A percentile compares a stretch with the other conserved stretches of the same genome.
Evolutionary conservation across 176 grass and related monocot species (phyloP).

Genomic region (Themeda triandra): DNA sequence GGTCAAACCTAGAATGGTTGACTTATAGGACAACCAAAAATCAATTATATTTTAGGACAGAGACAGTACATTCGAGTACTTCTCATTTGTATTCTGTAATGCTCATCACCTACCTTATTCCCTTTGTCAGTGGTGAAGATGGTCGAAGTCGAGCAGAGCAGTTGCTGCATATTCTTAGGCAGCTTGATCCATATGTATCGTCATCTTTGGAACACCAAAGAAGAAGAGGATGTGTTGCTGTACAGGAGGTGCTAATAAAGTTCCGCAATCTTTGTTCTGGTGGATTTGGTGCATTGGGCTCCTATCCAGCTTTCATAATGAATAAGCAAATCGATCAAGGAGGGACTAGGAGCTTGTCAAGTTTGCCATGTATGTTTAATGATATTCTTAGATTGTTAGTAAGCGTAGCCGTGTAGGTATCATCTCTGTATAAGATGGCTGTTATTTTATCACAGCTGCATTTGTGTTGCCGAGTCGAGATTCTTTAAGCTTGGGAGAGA

Average conservation of each 20-base stretch:
- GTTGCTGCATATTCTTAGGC: conserved; percentile 92
- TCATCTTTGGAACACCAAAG: conserved; percentile 87
- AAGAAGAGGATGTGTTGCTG: conserved; percentile 89
- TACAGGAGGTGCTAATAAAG: conserved; percentile 77
- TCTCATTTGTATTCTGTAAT: background rate
- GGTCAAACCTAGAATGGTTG: background rate
- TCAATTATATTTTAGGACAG: background rate
- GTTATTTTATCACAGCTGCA: conserved; percentile 62
- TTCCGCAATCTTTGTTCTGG: conserved; percentile 89
- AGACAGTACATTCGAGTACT: background rate
- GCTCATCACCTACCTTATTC: conserved; percentile 1
- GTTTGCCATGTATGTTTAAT: conserved; percentile 76
- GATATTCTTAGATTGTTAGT: background rate
- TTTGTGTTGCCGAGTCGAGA: conserved; percentile 94
- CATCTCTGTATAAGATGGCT: conserved; percentile 16
- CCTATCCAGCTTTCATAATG: conserved; percentile 48
- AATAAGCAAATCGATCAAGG: conserved; percentile 63
- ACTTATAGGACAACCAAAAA: background rate
- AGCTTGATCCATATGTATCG: conserved; percentile 83
- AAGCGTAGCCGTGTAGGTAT: background rate
- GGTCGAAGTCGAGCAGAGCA: conserved; percentile 97
- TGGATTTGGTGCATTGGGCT: conserved; percentile 65
- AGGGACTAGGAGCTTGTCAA: conserved; percentile 65
- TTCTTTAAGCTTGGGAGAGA: conserved; percentile 88
- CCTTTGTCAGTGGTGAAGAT: conserved; percentile 85